Evolutionary conservation across 2,329 filamentous ascomycete species (phyloP), one percentile per base, ranked within the genome.

Genomic region (Fusarium nygamai): DNA sequence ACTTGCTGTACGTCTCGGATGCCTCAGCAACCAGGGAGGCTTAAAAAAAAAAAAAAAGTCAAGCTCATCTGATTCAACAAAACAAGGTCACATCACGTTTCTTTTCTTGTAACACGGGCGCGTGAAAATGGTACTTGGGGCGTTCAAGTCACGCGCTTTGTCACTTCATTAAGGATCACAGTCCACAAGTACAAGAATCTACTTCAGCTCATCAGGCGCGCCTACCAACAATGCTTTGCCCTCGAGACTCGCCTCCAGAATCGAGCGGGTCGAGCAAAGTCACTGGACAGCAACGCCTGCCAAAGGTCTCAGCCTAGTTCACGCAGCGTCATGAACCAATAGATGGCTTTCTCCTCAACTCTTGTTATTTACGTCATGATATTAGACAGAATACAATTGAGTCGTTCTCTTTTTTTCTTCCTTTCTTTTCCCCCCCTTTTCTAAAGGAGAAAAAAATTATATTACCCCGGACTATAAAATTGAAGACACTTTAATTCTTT

Each of bases 21-120:
- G 76, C 76, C 76, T 78, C 72, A 76, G 76, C 76, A 78, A 78
- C 75, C 69, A 69, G 33, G 29, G 50, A 41, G 39, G 22, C 12
- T 34, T 24, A 48, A 36, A 46, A 50, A 53, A 67, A 20, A 38
- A 46, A 46, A 27, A 41, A 41, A 41, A 41, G 48, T 39, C 22
- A 29, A 48, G 64, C 68, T 69, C 73, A 73, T 71, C 44, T 66
- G 68, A 75, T 73, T 69, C 29, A 59, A 64, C 61, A 67, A 71
- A 74, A 58, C 67, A 72, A 61, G 64, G 67, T 69, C 76, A 70
- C 70, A 64, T 75, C 73, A 69, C 63, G 58, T 74, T 61, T 56
- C 47, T 64, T 61, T 57, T 64, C 56, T 39, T 43, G 43, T 66
- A 75, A 71, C 72, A 44, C 68, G 60, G 51, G 60, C 69, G 68